Evolutionary conservation across 1,139 yeast species (phyloP).

Genomic region (Meyerozyma athensensis): DNA sequence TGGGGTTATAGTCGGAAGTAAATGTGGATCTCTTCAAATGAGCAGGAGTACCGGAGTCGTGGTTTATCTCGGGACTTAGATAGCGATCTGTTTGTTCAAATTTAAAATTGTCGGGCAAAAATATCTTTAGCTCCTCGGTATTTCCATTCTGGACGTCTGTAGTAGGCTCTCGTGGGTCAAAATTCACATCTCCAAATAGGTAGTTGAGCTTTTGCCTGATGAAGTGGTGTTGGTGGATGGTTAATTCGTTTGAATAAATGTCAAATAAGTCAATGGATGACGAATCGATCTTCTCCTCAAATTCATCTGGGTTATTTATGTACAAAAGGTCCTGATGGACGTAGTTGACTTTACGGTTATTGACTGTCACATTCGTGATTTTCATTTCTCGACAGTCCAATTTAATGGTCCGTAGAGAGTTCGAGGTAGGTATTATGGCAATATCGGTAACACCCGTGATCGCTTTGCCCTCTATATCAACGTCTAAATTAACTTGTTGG

Average conservation of each 20-base stretch:
- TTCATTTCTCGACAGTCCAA: slow-evolving; percentile 80
- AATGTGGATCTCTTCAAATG: slow-evolving; percentile 31
- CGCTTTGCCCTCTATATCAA: slow-evolving; percentile 51
- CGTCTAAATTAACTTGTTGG: slow-evolving; percentile 64
- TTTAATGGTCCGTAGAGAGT: slow-evolving; percentile 51
- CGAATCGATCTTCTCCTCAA: slow-evolving; percentile 19
- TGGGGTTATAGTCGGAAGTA: slow-evolving; percentile 58
- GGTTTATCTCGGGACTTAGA: slow-evolving; percentile 41
- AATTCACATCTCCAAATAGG: slow-evolving; percentile 50
- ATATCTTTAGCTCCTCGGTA: slow-evolving; percentile 67
- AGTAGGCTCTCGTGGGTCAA: slow-evolving; percentile 24
- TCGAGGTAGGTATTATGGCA: slow-evolving; percentile 68
- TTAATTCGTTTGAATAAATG: slow-evolving; percentile 38
- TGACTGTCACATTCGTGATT: slow-evolving; percentile 60
- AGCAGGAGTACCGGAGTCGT: slow-evolving; percentile 32
- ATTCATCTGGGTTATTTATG: slow-evolving; percentile 30
- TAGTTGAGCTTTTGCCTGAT: slow-evolving; percentile 60
- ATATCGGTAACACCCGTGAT: slow-evolving; percentile 79
- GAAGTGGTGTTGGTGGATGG: slow-evolving; percentile 58
- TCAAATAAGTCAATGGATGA: slow-evolving; percentile 35
- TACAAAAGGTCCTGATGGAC: slow-evolving; percentile 36
- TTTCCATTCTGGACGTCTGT: slow-evolving; percentile 29
- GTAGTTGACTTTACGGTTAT: slow-evolving; percentile 36
- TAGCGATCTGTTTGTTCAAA: slow-evolving; percentile 55
- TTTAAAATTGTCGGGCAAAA: slow-evolving; percentile 68